Evolutionary conservation across 2,329 filamentous ascomycete genomes (phyloP), one percentile per base, ranked within the genome.

Genomic region (Claviceps pazoutovae): DNA sequence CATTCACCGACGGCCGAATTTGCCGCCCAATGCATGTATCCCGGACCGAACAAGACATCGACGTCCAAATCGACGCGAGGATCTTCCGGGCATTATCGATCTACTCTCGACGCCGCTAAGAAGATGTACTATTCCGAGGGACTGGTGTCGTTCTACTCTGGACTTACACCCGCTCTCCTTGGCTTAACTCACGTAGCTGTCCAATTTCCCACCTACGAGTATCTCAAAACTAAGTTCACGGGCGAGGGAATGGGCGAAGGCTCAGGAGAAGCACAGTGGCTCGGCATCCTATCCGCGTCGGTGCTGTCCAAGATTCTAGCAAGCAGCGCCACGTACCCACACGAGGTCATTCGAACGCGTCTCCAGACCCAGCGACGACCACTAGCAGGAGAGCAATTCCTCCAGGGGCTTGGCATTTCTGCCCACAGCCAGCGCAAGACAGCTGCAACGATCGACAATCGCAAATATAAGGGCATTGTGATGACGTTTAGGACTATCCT

Each of bases 91-190:
- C 86, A 96, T 64, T 98, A 98, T 68, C 80, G 75, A 58, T 88
- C 83, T 53, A 97, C 93, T 1, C 71, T 89, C 51, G 93, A 98
- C 69, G 93, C 93, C 3, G 90, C 89, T 50, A 84, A 82, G 58
- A 96, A 96, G 68, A 98, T 98, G 91, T 98, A 96, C 66, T 80
- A 76, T 30, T 86, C 82, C 1, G 93, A 98, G 71, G 93, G 93
- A 47, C 68, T 98, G 41, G 71, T 80, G 5, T 91, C 91, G 0
- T 98, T 98, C 65, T 98, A 98, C 68, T 95, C 93, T 0, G 93
- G 93, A 11, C 79, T 98, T 37, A 88, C 89, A 0, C 93, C 93
- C 0, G 93, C 93, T 1, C 76, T 98, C 6, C 79, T 98, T 4
- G 93, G 93, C 6, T 76, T 98, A 50, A 88, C 89, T 0, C 93